Conservation (phyloP, 257 asterid genomes). For the Thymus mandschuricus region DNA sequence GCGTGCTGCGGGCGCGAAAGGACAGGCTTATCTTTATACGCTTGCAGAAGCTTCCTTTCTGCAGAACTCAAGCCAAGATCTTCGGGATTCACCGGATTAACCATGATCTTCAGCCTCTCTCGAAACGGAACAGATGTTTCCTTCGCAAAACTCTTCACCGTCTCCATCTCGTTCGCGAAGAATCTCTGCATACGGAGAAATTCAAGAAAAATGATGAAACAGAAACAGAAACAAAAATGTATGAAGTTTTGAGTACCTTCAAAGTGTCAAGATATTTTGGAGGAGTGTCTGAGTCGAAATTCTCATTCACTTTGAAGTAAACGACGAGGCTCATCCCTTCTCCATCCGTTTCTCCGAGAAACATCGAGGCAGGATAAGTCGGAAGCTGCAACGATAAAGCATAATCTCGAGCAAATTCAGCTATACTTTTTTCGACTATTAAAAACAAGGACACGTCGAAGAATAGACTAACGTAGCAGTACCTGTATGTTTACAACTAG, state of each 20-base stretch:
- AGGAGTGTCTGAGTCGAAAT: constrained; percentile 57
- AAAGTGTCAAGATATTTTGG: constrained; percentile 54
- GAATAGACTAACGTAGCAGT: not conserved
- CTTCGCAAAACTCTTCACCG: constrained; percentile 60
- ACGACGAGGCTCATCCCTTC: constrained; percentile 87
- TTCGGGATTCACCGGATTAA: constrained; percentile 75
- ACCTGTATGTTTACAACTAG: constrained; percentile 86
- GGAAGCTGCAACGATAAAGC: constrained; percentile 63
- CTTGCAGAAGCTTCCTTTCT: constrained; percentile 79
- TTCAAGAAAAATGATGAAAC: constrained; percentile 6
- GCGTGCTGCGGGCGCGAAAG: constrained; percentile 94
- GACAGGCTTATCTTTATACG: constrained; percentile 86
- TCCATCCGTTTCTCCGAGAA: constrained; percentile 79
- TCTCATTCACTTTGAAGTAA: constrained; percentile 68
- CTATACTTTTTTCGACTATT: not conserved
- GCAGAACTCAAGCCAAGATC: constrained; percentile 76
- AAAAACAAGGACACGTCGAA: not conserved
- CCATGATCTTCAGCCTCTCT: constrained; percentile 86
- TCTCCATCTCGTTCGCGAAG: constrained; percentile 68
- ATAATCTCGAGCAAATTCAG: constrained; percentile 1
- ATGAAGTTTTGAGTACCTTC: constrained; percentile 48
- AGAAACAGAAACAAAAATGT: not conserved
- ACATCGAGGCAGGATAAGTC: constrained; percentile 75
- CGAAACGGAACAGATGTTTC: constrained; percentile 67
- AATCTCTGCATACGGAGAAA: constrained; percentile 52